phyloP scores from a whole-genome alignment of 345 rosid genomes.

The Bruguiera gymnorhiza region DNA sequence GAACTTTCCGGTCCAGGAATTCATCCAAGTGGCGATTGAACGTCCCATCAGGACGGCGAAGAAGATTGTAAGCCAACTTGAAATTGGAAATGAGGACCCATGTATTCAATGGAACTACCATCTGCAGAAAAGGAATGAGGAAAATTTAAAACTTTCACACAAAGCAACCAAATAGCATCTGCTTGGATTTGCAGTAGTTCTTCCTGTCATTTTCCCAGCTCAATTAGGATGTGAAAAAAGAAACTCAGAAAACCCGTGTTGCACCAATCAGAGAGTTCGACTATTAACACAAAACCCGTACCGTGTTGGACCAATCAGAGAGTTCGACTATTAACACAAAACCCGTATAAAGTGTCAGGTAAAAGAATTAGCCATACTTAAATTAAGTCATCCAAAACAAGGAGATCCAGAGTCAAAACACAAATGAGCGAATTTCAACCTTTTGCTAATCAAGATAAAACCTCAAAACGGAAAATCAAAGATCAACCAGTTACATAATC shows the following conservation, averaged over 20 bases:
- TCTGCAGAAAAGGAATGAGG: constrained; percentile 39
- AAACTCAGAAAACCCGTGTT: constrained; percentile 9
- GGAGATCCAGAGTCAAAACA: constrained; percentile 4
- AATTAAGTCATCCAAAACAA: constrained; percentile 11
- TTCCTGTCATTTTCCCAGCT: neutral
- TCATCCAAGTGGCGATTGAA: constrained; percentile 91
- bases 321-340: constrained; percentile 4
- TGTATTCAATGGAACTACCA: constrained; percentile 83
- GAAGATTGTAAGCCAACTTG: constrained; percentile 75
- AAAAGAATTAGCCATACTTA: constrained; percentile 19
- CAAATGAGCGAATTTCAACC: constrained; percentile 1
- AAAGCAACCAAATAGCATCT: neutral
- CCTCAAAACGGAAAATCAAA: constrained; percentile 3
- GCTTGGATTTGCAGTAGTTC: neutral
- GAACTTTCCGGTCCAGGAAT: constrained; percentile 81
- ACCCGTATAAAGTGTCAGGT: neutral
- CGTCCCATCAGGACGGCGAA: constrained; percentile 86
- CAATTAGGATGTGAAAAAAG: constrained; percentile 12
- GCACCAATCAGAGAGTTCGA: neutral
- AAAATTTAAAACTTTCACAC: constrained; percentile 9
- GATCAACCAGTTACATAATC: constrained; percentile 8
- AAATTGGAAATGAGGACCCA: constrained; percentile 91
- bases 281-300: constrained; percentile 1
- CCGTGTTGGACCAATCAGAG: neutral
- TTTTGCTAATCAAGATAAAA: neutral